A percentile compares a stretch with the other conserved stretches of the same genome.
These are phyloP conservation scores for Gonapodya sp. DNA, from an alignment of 192 early-diverging fungal species.

Conservation along the genomic window DNA sequence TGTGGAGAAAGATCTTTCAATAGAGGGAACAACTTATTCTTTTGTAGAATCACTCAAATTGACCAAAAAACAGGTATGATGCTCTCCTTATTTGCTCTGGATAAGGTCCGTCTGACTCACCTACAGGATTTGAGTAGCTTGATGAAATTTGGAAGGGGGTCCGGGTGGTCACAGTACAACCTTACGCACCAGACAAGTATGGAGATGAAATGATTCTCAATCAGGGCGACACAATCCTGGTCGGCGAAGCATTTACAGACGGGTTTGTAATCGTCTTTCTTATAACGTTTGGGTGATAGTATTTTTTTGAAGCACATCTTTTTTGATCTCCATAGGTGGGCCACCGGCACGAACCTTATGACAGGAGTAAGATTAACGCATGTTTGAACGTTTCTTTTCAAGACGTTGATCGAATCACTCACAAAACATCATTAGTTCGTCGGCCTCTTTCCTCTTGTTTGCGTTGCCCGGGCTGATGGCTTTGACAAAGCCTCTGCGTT, in stretches of 20 bases:
- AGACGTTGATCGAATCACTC: too few species aligned
- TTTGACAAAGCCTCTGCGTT: too few species aligned
- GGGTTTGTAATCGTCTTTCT: background rate
- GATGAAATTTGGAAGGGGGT: background rate
- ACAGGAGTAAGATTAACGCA: too few species aligned
- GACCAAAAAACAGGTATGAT: background rate
- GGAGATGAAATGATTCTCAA: background rate
- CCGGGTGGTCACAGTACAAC: background rate
- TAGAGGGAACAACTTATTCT: background rate
- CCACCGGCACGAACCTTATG: background rate
- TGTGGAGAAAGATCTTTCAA: background rate
- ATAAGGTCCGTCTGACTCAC: background rate
- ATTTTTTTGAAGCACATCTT: background rate
- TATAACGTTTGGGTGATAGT: background rate
- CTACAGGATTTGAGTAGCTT: background rate
- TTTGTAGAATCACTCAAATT: background rate
- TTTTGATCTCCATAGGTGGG: too few species aligned
- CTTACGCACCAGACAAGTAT: background rate
- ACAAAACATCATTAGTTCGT: background rate
- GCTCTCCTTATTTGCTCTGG: background rate
- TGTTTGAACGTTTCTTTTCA: background rate
- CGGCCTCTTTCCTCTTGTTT: background rate
- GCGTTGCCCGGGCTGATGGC: background rate
- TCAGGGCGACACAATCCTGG: background rate
- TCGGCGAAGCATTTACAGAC: background rate